Evolutionary conservation across 129 eudicot species (phyloP), one percentile per base, ranked within the genome.

Genomic region (Chrysanthemum lavandulifolium): DNA sequence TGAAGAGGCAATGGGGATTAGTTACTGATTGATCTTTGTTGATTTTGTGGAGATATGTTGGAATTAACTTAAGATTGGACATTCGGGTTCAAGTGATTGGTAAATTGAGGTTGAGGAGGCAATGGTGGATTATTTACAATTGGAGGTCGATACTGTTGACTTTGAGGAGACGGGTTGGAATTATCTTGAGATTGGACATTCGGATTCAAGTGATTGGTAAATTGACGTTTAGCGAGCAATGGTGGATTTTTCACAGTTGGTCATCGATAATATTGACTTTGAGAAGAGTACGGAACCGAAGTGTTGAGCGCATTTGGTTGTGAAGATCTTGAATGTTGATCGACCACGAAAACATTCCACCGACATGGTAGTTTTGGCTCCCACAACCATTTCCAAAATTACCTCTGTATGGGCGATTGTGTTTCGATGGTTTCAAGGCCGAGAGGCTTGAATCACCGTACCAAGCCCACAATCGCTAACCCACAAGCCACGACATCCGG

Each of bases 231-330:
- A 3, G 50, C 71, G n/a, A 64, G 52, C 74, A 56, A 70, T 56
- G 62, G 56, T 53, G 14, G 58, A 12, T 65, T 78, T 73, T 54
- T 82, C 67, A 78, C 40, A 69, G 62, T 40, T 64, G 73, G 40
- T 18, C 56, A 45, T 8, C 65, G 19, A 13, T 11, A 15, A 36
- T 19, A 16, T 65, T 53, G 82, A 68, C 51, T 60, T 72, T 31
- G 76, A 67, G 74, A 11, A n/a, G 83, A 60, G 53, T 40, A 53
- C 1, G 53, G 48, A 69, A 55, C 70, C 76, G 62, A 50, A 50
- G 51, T 5, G 54, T 74, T 71, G 58, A 56, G 77, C 13, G 67
- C 13, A 68, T 66, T 81, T 16, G 83, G 77, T 12, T 68, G 82
- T 11, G 59, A 62, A 21, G 79, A 36, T 18, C 78, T 21, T 69